Evolutionary conservation across 208 protist species (phyloP), one percentile per base, ranked within the genome.

Genomic region (Angomonas ambiguus): DNA sequence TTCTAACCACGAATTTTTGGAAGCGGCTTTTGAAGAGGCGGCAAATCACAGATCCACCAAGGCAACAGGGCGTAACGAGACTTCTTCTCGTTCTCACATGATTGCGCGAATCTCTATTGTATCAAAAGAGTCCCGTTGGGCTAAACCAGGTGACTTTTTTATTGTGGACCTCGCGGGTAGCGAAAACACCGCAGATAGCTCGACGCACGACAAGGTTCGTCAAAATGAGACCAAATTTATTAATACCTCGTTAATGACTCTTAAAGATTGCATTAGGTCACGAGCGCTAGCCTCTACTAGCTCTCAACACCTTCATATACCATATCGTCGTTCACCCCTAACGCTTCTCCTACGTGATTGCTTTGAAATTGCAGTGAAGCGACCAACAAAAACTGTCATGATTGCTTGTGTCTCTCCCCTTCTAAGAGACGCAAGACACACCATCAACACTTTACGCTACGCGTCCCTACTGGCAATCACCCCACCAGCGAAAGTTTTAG

Each of bases 191-290:
- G 85, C 87, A 0, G 91, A 96, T 62, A 91, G 82, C 57, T 79
- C 91, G 3, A 93, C 83, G 5, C 91, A 96, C 75, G 88, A 96
- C 72, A 91, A 91, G 69, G 74, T 60, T 20, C 79, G 88, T 2
- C 85, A 92, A 55, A 72, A 73, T 30, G 87, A 96, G 63, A 83
- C 91, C 24, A 93, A 93, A 59, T 93, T 94, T 65, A 96, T 96
- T 55, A 96, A 96, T 71, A 91, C 91, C 6, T 96, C 91, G n/a
- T 72, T 96, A n/a, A 96, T 96, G 91, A 94, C 88, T 0, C 71
- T 96, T 35, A 96, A 96, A 63, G 91, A 96, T 59, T 96, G 91
- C 71, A 94, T 96, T 65, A 80, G 91, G 28, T 67, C 85, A 16
- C 80, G 87, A 10, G 87, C 82, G 1, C 75, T 87, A 18, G 82